Conservation (phyloP, 2,329 filamentous ascomycete species). For the Myotisia sp. region DNA sequence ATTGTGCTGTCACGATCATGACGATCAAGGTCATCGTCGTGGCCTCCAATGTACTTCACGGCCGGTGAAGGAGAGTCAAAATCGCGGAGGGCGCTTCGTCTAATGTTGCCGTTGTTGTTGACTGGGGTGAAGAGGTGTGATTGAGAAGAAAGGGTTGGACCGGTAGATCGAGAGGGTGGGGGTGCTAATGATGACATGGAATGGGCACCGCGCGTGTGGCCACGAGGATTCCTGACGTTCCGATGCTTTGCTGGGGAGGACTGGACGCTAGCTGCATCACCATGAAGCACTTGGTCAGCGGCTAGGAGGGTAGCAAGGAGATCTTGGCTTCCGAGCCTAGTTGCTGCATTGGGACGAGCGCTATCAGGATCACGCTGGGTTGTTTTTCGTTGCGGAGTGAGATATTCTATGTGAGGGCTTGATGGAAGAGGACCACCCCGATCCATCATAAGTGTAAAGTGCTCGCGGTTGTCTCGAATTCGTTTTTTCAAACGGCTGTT, state of each 20-base stretch:
- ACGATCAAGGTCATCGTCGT: slow-evolving; percentile 34
- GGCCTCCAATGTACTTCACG: slow-evolving; percentile 16
- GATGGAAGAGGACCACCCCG: slow-evolving; percentile 50
- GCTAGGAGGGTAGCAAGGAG: slow-evolving; percentile 64
- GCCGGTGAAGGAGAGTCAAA: slow-evolving; percentile 26
- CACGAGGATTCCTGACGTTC: slow-evolving; percentile 35
- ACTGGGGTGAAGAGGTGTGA: slow-evolving; percentile 48
- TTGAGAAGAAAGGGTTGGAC: slow-evolving; percentile 57
- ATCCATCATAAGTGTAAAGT: slow-evolving; percentile 64
- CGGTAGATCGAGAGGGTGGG: not conserved
- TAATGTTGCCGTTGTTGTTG: slow-evolving; percentile 45
- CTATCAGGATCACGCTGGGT: slow-evolving; percentile 23
- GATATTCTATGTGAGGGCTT: slow-evolving; percentile 42
- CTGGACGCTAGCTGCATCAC: slow-evolving; percentile 60
- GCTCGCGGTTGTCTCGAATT: slow-evolving; percentile 79
- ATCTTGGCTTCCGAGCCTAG: slow-evolving; percentile 44
- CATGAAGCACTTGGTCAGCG: slow-evolving; percentile 60
- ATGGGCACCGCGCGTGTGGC: slow-evolving; percentile 62
- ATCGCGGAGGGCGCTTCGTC: not conserved
- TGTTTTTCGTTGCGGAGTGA: slow-evolving; percentile 28
- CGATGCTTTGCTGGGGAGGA: slow-evolving; percentile 49
- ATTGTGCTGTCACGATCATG: slow-evolving; percentile 77
- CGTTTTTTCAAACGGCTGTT: slow-evolving; percentile 64
- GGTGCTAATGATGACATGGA: slow-evolving; percentile 59
- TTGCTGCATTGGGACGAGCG: slow-evolving; percentile 28